Percentiles rank a stretch among this genome's conserved stretches.
Evolutionary conservation across 2,329 filamentous ascomycete genomes (phyloP).

Genomic region (Tolypocladium cylindrosporum): DNA sequence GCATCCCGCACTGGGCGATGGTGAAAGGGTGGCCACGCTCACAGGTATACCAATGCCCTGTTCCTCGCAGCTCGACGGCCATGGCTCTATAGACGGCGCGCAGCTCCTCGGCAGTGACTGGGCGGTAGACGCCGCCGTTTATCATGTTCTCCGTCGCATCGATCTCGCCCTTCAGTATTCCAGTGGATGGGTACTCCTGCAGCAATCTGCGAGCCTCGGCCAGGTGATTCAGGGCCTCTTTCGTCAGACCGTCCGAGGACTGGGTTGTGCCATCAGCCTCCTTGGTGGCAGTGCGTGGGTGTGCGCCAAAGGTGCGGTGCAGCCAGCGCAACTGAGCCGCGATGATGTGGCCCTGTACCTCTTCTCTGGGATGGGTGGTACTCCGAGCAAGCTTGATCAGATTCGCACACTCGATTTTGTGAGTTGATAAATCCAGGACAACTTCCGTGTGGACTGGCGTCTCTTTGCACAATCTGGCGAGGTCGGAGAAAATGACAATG

Average conservation of each 20-base stretch:
- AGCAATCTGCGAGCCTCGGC: conserved; percentile 9
- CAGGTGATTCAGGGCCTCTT: conserved; percentile 9
- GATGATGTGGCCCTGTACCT: conserved; percentile 40
- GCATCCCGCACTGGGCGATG: conserved; percentile 56
- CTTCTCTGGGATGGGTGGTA: conserved; percentile 27
- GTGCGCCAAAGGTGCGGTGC: background rate
- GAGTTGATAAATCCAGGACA: conserved; percentile 16
- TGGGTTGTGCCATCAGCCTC: too few species aligned
- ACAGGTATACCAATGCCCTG: conserved; percentile 54
- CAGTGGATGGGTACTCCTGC: conserved; percentile 13
- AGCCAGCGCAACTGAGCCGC: conserved; percentile 37
- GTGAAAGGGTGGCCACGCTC: conserved; percentile 50
- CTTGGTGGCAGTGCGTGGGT: background rate
- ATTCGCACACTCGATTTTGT: conserved; percentile 25
- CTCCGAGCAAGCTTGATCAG: conserved; percentile 28
- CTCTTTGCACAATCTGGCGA: conserved; percentile 9
- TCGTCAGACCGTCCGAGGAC: background rate
- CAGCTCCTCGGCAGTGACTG: conserved; percentile 41
- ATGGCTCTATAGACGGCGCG: conserved; percentile 40
- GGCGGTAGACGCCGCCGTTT: conserved; percentile 33
- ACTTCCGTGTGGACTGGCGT: conserved; percentile 1
- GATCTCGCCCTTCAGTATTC: conserved; percentile 31
- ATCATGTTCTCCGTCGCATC: conserved; percentile 36
- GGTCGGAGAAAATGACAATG: conserved; percentile 33
- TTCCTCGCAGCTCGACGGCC: conserved; percentile 36